Evolutionary conservation across 257 asterid species (phyloP).

Genomic region (Eustoma russellianum): DNA sequence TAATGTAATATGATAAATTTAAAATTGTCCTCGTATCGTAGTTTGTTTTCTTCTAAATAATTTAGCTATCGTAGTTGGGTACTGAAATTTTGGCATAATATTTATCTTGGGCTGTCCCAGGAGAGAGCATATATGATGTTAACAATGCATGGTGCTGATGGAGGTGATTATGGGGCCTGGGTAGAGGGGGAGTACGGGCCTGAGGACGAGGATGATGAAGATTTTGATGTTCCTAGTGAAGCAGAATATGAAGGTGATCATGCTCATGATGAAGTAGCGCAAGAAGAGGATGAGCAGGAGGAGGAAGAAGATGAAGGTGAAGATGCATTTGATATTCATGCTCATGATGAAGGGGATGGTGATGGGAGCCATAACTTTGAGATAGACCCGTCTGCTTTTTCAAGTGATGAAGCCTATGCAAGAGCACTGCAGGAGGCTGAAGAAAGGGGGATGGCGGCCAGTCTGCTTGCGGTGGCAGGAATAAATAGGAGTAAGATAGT

Average conservation of each 20-base stretch:
- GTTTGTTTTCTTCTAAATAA: too few relatives aligned
- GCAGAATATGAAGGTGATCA: conserved; percentile 53
- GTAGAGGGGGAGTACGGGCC: conserved; percentile 50
- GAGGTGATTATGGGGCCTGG: conserved; percentile 71
- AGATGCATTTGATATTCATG: conserved; percentile 61
- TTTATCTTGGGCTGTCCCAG: conserved; percentile 21
- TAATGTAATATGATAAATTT: too few relatives aligned
- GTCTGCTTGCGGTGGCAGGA: conserved; percentile 81
- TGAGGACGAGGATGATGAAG: conserved; percentile 43
- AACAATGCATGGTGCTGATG: conserved; percentile 51
- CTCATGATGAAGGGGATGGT: conserved; percentile 43
- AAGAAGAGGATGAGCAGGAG: conserved; percentile 52
- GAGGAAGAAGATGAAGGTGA: conserved; percentile 34
- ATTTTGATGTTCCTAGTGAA: conserved; percentile 56
- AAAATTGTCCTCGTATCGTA: background rate
- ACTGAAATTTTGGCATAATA: background rate
- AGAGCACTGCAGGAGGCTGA: conserved; percentile 94
- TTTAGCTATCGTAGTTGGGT: too few relatives aligned
- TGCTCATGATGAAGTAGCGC: conserved; percentile 25
- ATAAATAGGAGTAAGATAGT: conserved; percentile 45
- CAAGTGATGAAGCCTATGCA: conserved; percentile 94
- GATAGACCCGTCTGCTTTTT: conserved; percentile 76
- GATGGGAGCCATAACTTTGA: conserved; percentile 40
- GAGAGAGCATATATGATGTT: conserved; percentile 96
- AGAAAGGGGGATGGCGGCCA: conserved; percentile 84